These are phyloP conservation scores for Xylaria arbuscula DNA, from an alignment of 2,329 filamentous ascomycete species.

Conservation along the genomic window DNA sequence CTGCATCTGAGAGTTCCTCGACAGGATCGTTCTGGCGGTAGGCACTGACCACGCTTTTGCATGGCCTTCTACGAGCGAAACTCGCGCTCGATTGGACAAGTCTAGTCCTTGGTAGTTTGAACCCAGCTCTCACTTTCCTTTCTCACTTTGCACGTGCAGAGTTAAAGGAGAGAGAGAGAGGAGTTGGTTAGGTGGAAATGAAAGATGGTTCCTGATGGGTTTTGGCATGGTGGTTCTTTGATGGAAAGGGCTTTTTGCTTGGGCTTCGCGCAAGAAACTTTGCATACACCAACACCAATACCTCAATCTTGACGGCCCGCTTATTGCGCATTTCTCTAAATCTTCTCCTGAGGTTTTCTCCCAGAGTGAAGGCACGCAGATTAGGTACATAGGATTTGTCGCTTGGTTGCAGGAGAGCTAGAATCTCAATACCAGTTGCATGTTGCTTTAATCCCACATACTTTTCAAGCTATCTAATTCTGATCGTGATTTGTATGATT, in stretches of 20 bases:
- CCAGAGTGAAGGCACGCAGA: neutral
- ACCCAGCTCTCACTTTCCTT: neutral
- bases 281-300: slow-evolving; percentile 8
- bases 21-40: neutral
- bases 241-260: slow-evolving; percentile 7
- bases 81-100: neutral
- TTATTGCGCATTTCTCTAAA: neutral
- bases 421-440: slow-evolving; percentile 13
- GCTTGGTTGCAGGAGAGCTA: slow-evolving; percentile 19
- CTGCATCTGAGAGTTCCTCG: neutral
- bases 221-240: neutral
- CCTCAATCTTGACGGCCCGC: neutral
- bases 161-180: neutral
- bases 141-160: neutral
- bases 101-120: too few species aligned
- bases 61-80: neutral
- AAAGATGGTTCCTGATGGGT: neutral
- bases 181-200: neutral
- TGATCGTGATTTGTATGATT: neutral
- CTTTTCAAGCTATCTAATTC: neutral
- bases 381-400: slow-evolving; percentile 1
- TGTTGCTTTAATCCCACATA: neutral
- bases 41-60: neutral
- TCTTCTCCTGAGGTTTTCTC: neutral
- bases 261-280: slow-evolving; percentile 11